Evolutionary conservation across 2,329 filamentous ascomycete species (phyloP), one percentile per base, ranked within the genome.

Genomic region (Fusarium sterilihyphosum): DNA sequence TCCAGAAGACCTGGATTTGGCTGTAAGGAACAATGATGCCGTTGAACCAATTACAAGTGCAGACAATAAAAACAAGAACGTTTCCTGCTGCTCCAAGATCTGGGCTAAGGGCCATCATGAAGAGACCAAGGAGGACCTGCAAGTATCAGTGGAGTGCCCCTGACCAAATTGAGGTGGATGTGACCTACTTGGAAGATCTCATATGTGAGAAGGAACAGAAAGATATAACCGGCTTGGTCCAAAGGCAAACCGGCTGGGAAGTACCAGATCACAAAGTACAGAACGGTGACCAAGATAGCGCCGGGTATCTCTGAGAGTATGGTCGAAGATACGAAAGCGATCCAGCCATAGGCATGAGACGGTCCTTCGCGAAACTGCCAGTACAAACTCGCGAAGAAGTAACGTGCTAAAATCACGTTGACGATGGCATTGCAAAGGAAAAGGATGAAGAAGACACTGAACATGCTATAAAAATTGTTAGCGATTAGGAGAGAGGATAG

Each of bases 101-200:
- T 22, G 50, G 50, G n/a, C 50, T 54, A 3, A 54, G 24, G 4
- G 50, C 50, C 50, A 54, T 38, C 33, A 54, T 54, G 33, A 54
- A 54, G 33, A 54, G 50, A 20, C 50, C 50, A 26, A 54, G 50
- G 2, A 54, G 50, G 2, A 54, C 50, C 50, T 54, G 33, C 8
- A 38, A 12, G 7, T 26, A 8, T 52, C 12, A 52, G 49, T 8
- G n/a, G n/a, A 20, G 17, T 24, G 12, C 12, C n/a, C 11, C 12
- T 4, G 8, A 6, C 3, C 1, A 20, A 11, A 3, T 2, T 2
- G 3, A 3, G 3, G 3, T 24, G 3, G 1, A 13, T 4, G 24
- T 38, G 4, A 26, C 50, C 5, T 38, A 38, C 50, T 26, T 54
- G 50, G 2, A 54, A 54, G 22, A 54, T 54, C 50, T 54, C 50